Base-by-base conservation (phyloP, 2,329 filamentous ascomycete genomes). In the Nectriaceae sp. region DNA sequence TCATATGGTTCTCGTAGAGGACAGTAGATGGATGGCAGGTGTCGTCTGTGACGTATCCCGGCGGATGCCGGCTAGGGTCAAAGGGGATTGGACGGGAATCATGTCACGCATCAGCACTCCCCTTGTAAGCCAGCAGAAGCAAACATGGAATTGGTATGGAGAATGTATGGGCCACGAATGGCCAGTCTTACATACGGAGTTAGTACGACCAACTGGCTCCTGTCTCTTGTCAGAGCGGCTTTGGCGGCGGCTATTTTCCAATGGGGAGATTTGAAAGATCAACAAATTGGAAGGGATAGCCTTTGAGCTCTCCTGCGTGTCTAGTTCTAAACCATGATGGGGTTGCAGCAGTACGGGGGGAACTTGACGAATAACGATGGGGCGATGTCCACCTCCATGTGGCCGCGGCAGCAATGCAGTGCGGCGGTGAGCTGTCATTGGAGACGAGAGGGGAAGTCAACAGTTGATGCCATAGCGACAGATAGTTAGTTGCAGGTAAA, bases 381-480 rank as follows among this genome's bases (percentile, higher is more conserved):
- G 33, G 33, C 11, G 5, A 10, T 5, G 16, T n/a, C 8, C 8
- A 5, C 6, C 33, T 10, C 8, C 33, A 36, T 36, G 8, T 36
- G 33, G 33, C 33, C 33, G 33, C n/a, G 8, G 33, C 33, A 36
- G 33, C 33, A n/a, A 16, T 36, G 22, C 42, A 55, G 46, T 37
- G 36, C 26, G 33, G 38, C 44, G 41, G 33, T 43, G 46, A 42
- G 42, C 48, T 56, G 47, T 39, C 46, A 61, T 60, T 60, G 59
- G 59, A 54, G 53, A 49, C 47, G 36, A 47, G 46, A 26, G 49
- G 42, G 46, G 50, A 50, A 47, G 41, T 29, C 42, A 31, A 21
- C 45, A 46, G 53, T 60, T 48, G 59, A 60, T 62, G 55, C 59
- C 52, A 56, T 58, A 51, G 59, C 55, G 57, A 62, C 59, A 60